Base-by-base conservation (phyloP, 306 rosid genomes). In the Malus sieversii region DNA sequence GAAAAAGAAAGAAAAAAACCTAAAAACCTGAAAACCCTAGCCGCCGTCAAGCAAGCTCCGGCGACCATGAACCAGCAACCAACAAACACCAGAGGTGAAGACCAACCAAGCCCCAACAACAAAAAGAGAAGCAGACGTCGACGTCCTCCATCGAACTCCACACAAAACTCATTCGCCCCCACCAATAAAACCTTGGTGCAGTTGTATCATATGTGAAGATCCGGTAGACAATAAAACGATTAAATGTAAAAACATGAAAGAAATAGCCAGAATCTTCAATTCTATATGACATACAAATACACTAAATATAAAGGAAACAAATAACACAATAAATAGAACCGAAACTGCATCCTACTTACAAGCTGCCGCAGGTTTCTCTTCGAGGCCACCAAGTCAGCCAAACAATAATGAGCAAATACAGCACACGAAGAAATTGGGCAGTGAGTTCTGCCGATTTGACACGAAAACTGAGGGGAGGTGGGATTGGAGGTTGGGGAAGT, bases 291-390 rank as follows among this genome's bases (percentile, higher is more conserved):
- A 52, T 5, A 20, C 5, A 52, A 10, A 38, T 38, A 38, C 2
- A 38, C 4, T 38, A 71, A 16, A 52, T 3, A 33, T 29, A 70
- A 30, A 6, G 59, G 33, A 9, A 20, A 55, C 74, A 59, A 44
- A 68, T 20, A 76, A n/a, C 65, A 64, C 57, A 44, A 19, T 45
- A 14, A 40, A 67, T 65, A 70, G n/a, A 44, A 68, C 45, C 25
- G 51, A 65, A 75, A 51, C 48, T 57, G 57, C 72, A 78, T 16
- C 57, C 29, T 53, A 88, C 96, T 91, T 87, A 94, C 98, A 74
- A 70, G 96, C 75, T 76, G 95, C 97, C 0, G 98, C 98, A 3
- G 98, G 97, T 82, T 94, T 94, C 87, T 94, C 98, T 94, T 90
- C 86, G 84, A 76, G 81, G 68, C 82, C 89, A 45, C 79, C 85